Percentiles rank a stretch among this genome's conserved stretches.
Conservation (phyloP, 2,329 filamentous ascomycete species). For the Botrytis fragariae region DNA sequence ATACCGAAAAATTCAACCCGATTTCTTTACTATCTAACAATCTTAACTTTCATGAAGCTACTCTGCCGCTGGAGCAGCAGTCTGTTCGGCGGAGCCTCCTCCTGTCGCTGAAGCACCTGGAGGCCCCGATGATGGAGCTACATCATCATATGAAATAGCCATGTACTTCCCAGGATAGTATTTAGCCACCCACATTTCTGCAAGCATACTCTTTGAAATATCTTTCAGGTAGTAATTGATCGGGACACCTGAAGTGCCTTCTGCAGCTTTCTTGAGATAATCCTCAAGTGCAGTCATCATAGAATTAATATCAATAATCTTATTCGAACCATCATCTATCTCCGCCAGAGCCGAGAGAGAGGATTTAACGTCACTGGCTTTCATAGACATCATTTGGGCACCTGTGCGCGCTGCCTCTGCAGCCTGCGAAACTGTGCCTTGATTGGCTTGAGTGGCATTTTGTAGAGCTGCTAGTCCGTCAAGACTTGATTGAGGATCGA, state of each 20-base stretch:
- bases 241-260: neutral
- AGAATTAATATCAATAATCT: neutral
- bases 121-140: neutral
- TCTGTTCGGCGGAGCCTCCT: neutral
- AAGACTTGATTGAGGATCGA: neutral
- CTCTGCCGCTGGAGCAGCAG: neutral
- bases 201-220: neutral
- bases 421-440: neutral
- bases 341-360: neutral
- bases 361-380: neutral
- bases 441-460: neutral
- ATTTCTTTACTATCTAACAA: neutral
- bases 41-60: neutral
- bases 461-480: neutral
- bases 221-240: neutral
- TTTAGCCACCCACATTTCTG: neutral
- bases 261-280: neutral
- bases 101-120: neutral
- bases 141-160: neutral
- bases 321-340: neutral
- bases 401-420: neutral
- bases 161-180: neutral
- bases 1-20: neutral
- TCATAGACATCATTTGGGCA: neutral
- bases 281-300: neutral